Evolutionary conservation across 2,329 filamentous ascomycete genomes (phyloP).

Genomic region (Fusarium subtropicale): DNA sequence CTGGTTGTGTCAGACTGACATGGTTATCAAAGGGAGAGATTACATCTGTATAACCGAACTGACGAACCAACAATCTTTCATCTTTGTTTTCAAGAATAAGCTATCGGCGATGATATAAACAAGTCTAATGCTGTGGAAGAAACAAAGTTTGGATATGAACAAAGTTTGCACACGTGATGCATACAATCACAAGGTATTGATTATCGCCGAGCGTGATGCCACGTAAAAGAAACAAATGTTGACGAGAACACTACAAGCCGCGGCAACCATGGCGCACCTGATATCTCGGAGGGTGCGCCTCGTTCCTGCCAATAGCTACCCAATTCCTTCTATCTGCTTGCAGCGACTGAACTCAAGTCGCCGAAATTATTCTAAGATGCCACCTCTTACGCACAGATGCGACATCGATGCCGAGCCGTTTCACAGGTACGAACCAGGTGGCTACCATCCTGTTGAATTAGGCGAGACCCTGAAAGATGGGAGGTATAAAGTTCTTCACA

Average conservation of each 20-base stretch:
- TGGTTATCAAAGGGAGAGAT: too few relatives aligned
- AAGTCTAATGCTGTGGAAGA: too few relatives aligned
- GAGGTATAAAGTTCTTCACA: slow-evolving; percentile 57
- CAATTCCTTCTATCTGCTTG: too few relatives aligned
- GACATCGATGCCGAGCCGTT: background rate
- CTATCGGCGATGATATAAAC: too few relatives aligned
- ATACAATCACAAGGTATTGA: background rate
- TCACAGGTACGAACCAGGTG: slow-evolving; percentile 51
- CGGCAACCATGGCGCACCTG: background rate
- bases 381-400: background rate
- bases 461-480: slow-evolving; percentile 53
- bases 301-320: background rate
- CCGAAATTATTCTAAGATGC: background rate
- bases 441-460: slow-evolving; percentile 56
- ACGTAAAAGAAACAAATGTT: background rate
- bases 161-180: background rate
- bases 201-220: background rate
- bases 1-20: too few relatives aligned
- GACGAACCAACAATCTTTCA: too few relatives aligned
- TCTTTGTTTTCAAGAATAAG: too few relatives aligned
- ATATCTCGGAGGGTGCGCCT: background rate
- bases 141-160: background rate
- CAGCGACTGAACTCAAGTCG: background rate
- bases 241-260: background rate
- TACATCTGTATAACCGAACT: too few relatives aligned